Evolutionary conservation across 177 flowering plant genomes (phyloP), one percentile per base, ranked within the genome.

Genomic region (Vitis hybrid): DNA sequence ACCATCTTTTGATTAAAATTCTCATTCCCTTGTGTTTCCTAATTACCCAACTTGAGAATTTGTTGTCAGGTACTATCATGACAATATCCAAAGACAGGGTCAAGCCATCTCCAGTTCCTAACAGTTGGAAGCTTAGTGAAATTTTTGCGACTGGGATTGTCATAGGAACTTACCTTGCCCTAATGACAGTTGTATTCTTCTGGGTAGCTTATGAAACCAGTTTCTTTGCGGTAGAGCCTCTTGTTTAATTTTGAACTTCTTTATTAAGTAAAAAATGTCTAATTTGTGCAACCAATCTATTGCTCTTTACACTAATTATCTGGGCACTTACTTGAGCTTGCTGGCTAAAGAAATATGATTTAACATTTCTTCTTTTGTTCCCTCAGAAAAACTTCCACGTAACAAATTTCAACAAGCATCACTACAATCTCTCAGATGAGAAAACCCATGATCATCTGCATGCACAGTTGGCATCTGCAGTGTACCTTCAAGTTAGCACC

Each of bases 1-100:
- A 39, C 45, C 8, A 39, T 5, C 29, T 26, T 26, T 26, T 26
- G 45, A 39, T 39, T 39, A 39, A 39, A 39, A 39, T 7, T 39
- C 45, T 39, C 45, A 39, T 39, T 39, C 45, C 45, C 45, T 64
- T 13, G 52, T 49, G 0, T n/a, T 57, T 6, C 10, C 19, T 19
- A 2, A 9, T 10, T 57, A 19, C 19, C 20, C 9, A 57, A 9
- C 14, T 57, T n/a, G 3, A 15, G 60, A 57, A 57, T 5, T 18
- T 9, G 0, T 39, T 39, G 29, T 56, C 16, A 66, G 68, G 74
- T 45, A 71, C 74, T 11, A 71, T 71, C 55, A 71, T 71, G 74
- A 71, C 74, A 5, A 71, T 71, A 8, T 71, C 74, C 9, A 71
- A 71, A 45, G 68, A 71, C 51, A 64, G 68, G 45, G 74, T 71